Evolutionary conservation across 2,329 filamentous ascomycete genomes (phyloP), one percentile per base, ranked within the genome.

Genomic region (Zymoseptoria pseudotritici): DNA sequence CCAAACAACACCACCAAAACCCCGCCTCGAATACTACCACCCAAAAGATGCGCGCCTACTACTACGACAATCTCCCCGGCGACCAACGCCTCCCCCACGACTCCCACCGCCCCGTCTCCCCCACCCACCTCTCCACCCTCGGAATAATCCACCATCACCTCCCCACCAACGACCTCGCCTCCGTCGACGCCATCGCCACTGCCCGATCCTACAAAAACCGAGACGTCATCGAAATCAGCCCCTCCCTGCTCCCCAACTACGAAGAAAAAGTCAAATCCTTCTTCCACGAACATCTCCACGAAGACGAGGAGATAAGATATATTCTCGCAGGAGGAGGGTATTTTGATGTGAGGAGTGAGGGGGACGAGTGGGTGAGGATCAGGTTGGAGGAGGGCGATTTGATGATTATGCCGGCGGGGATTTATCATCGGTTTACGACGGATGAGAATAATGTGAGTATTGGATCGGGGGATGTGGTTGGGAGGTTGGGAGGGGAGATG

Each of bases 301-400:
- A 99, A 79, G 94, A 99, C 68, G 94, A 99, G 78, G 94, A 99
- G 82, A 99, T 99, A 66, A 82, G 94, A 54, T 99, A 97, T 71
- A 92, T 99, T 66, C 81, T 91, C 31, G 92, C 88, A 62, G 94
- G 94, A 0, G 83, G 84, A 58, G 94, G 94, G 0, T 99, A 89
- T 75, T 99, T 99, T 73, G 94, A 99, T 76, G 92, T 99, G 2
- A 81, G 94, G 54, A 87, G 85, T 70, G 80, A 88, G 74, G 84
- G 83, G 20, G 93, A 97, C 71, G 85, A 89, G 66, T 99, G 94
- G 94, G 85, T 99, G 60, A 81, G 94, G 61, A 91, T 99, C 63
- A 79, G 81, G 70, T 78, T 99, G 59, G 89, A 89, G 74, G 94
- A 94, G 80, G 82, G 85, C 57, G 94, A 99, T 77, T 78, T 99